phyloP scores from a whole-genome alignment of 495 filamentous ascomycete species.

The Pseudevernia furfuracea region DNA sequence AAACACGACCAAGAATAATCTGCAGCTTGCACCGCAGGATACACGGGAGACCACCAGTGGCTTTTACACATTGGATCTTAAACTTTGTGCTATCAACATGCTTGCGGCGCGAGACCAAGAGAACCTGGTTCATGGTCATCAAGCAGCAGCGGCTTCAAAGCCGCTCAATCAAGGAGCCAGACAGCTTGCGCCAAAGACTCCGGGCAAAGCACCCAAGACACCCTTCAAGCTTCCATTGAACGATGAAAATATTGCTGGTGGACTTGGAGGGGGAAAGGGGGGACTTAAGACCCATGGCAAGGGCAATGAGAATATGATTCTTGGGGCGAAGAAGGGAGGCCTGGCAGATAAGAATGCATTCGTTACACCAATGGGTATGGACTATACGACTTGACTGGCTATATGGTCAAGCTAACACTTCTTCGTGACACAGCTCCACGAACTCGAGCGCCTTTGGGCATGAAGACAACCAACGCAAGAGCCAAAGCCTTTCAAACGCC shows the following conservation, averaged over 20 bases:
- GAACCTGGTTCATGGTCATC: constrained; percentile 71
- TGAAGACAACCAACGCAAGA: constrained; percentile 95
- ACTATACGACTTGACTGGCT: background rate
- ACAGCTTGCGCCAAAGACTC: constrained; percentile 67
- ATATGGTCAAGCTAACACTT: constrained; percentile 1
- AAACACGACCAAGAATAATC: constrained; percentile 12
- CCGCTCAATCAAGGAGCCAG: constrained; percentile 62
- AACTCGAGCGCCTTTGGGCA: constrained; percentile 72
- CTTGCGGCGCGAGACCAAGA: constrained; percentile 83
- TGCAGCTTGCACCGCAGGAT: background rate
- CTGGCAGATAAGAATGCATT: constrained; percentile 54
- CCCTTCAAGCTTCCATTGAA: constrained; percentile 76
- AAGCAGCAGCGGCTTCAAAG: constrained; percentile 69
- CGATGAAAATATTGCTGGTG: constrained; percentile 67
- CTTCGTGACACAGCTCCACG: constrained; percentile 45
- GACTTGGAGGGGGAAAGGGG: constrained; percentile 53
- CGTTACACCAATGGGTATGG: constrained; percentile 74
- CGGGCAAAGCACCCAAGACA: constrained; percentile 71
- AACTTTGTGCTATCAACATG: constrained; percentile 44
- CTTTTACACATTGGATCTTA: background rate
- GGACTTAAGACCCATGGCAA: constrained; percentile 52
- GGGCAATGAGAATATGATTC: constrained; percentile 56
- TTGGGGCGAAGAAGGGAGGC: constrained; percentile 51
- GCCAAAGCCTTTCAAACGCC: constrained; percentile 61
- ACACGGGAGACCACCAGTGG: background rate